Evolutionary conservation across 805 yeast genomes (phyloP), one percentile per base, ranked within the genome.

Genomic region (Candida broadrunensis): DNA sequence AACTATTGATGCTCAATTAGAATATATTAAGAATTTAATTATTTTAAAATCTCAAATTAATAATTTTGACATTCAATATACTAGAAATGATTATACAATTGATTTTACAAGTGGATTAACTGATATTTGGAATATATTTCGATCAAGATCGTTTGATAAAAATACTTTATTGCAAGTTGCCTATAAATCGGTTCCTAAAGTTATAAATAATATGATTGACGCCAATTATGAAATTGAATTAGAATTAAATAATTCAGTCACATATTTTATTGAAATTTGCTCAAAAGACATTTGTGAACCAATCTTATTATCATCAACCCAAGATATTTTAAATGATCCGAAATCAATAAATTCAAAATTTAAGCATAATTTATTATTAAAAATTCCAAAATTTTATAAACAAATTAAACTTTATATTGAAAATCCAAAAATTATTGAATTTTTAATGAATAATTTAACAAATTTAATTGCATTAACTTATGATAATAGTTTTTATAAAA

Each of bases 131-230:
- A 43, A 58, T 41, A 51, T 68, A 45, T 51, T 72, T 41, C 48
- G 62, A 25, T 53, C 53, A 14, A 71, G 72, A 5, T 72, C 75
- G 21, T 67, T 83, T n/a, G 64, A 80, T 37, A 58, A 65, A 15
- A 66, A 66, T 25, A 55, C 55, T 31, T 54, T 80, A 20, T 52
- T 77, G 39, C 72, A 72, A 36, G 54, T 83, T 26, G 85, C 83
- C 2, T 70, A 77, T 47, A 87, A 81, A 19, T 73, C 87, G 1
- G 85, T 84, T 2, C 97, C 96, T 0, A 81, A 77, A 47, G 88
- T 88, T 12, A 84, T 86, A 12, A 83, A 80, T 51, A 83, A 87
- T 56, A 84, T 84, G 85, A 77, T 83, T 35, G 97, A 90, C 62
- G 93, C 81, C 39, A 70, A 72, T 42, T 61, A 61, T 34, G 97